phyloP scores from a whole-genome alignment of 345 rosid genomes.

The Salix caprea region DNA sequence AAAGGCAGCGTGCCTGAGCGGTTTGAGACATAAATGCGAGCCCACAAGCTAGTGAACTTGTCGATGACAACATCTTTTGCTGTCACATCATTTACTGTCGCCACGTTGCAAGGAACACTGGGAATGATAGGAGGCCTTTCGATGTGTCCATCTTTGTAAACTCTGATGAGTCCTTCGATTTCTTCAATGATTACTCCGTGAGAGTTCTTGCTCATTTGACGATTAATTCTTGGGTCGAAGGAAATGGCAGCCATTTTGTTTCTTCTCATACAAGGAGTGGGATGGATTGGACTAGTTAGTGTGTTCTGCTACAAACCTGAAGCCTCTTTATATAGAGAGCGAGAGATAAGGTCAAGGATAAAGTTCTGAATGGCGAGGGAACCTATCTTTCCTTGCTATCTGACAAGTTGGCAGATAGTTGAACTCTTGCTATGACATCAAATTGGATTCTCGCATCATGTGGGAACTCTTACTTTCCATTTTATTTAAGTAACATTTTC shows the following conservation, averaged over 20 bases:
- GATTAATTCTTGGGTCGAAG: constrained; percentile 15
- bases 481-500: too few relatives aligned
- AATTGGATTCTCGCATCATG: constrained; percentile 19
- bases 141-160: constrained; percentile 21
- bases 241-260: constrained; percentile 16
- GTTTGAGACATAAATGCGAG: constrained; percentile 15
- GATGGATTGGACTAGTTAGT: not conserved
- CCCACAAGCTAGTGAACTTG: constrained; percentile 19
- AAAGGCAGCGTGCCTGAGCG: constrained; percentile 13
- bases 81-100: constrained; percentile 8
- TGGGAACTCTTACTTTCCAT: constrained; percentile 8
- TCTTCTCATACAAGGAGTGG: not conserved
- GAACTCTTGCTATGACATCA: constrained; percentile 7
- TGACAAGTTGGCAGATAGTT: constrained; percentile 14
- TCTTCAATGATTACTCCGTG: constrained; percentile 18
- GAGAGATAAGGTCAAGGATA: not conserved
- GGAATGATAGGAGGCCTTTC: constrained; percentile 26
- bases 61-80: constrained; percentile 14
- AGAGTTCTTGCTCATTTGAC: constrained; percentile 3
- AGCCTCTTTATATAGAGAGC: constrained; percentile 23
- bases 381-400: not conserved
- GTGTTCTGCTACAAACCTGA: not conserved
- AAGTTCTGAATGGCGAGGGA: constrained; percentile 10
- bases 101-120: constrained; percentile 5
- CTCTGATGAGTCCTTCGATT: constrained; percentile 27